Conservation (phyloP, 1,139 yeast species). For the Blastobotrys illinoisensis region DNA sequence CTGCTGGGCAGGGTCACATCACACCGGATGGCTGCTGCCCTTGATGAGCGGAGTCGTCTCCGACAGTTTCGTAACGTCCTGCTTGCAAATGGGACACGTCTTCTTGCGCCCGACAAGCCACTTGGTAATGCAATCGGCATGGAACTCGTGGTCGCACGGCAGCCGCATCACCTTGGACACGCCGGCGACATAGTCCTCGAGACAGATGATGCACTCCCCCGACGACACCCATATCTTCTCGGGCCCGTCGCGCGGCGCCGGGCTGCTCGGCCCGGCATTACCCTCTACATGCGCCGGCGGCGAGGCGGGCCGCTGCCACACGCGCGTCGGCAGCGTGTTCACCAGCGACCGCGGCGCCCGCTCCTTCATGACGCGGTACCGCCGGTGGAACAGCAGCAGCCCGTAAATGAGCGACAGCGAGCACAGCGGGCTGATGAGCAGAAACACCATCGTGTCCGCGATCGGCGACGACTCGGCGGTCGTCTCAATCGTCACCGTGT, state of each 20-base stretch:
- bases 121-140: conserved; percentile 36
- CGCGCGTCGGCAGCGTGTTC: conserved; percentile 34
- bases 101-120: conserved; percentile 37
- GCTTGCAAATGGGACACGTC: conserved; percentile 21
- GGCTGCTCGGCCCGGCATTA: not conserved
- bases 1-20: no score
- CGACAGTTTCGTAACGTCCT: conserved; percentile 18
- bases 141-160: conserved; percentile 43
- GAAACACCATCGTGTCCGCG: conserved; percentile 34
- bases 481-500: conserved; percentile 30
- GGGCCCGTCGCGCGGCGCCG: conserved; percentile 1
- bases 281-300: not conserved
- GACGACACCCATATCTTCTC: conserved; percentile 30
- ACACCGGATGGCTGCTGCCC: no score
- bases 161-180: conserved; percentile 34
- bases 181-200: conserved; percentile 37
- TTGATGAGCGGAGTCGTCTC: conserved; percentile 19
- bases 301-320: conserved; percentile 24
- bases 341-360: conserved; percentile 36
- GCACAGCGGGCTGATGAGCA: conserved; percentile 38
- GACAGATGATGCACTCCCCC: conserved; percentile 39
- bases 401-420: conserved; percentile 37
- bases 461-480: conserved; percentile 31
- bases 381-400: conserved; percentile 34
- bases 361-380: conserved; percentile 31